Evolutionary conservation across 257 asterid species (phyloP).

Genomic region (Solanum habrochaites): DNA sequence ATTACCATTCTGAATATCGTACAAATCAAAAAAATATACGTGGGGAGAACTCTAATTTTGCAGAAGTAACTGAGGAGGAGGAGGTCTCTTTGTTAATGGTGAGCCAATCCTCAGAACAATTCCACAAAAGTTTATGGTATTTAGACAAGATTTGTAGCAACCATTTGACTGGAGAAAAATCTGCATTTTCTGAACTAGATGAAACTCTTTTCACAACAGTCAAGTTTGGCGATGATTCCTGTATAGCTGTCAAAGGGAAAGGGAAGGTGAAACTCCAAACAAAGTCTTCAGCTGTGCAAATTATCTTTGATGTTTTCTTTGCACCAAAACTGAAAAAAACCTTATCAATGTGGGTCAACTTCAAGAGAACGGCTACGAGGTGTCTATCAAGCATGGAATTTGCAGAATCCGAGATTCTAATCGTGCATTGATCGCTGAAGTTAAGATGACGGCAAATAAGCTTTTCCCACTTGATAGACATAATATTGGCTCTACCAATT

Average conservation of each 20-base stretch:
- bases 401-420: neutral
- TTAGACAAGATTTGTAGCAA: conserved; percentile 1
- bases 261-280: neutral
- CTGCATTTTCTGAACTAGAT: neutral
- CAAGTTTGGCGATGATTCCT: neutral
- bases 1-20: neutral
- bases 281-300: too few relatives aligned
- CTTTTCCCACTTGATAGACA: neutral
- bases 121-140: neutral
- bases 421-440: neutral
- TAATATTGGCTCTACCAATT: neutral
- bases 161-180: neutral
- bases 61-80: neutral
- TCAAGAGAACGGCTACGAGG: neutral
- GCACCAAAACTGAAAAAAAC: too few relatives aligned
- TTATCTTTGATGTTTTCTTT: too few relatives aligned
- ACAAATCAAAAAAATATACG: neutral
- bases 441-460: neutral
- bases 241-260: neutral
- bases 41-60: neutral
- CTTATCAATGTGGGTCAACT: neutral
- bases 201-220: neutral
- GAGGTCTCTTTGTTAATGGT: conserved; percentile 1
- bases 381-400: neutral
- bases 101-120: neutral